phyloP scores from a whole-genome alignment of 2,329 filamentous ascomycete genomes.

The Nothomitra cinnamomea region DNA sequence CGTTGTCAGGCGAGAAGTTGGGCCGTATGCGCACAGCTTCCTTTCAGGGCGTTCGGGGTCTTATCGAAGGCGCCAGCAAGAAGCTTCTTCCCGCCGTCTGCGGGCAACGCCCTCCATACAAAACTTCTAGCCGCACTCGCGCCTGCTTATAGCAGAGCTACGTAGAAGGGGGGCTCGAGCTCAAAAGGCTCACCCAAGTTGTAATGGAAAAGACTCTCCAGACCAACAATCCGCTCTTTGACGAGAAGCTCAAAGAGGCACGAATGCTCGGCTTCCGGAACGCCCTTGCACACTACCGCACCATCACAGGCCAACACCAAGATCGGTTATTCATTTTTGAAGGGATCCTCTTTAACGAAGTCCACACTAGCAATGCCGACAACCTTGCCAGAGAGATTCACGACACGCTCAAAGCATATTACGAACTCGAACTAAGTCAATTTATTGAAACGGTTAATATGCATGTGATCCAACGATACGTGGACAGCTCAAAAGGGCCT shows the following conservation, averaged over 20 bases:
- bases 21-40: background rate
- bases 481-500: background rate
- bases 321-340: too few species aligned
- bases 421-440: slow-evolving; percentile 40
- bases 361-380: slow-evolving; percentile 18
- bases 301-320: too few species aligned
- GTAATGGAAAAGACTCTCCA: background rate
- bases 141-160: too few species aligned
- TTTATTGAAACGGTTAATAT: slow-evolving; percentile 35
- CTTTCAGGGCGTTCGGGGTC: background rate
- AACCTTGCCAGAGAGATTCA: slow-evolving; percentile 35
- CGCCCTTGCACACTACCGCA: slow-evolving; percentile 8
- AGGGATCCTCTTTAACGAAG: background rate
- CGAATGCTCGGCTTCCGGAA: slow-evolving; percentile 8
- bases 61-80: background rate
- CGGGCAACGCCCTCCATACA: background rate
- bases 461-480: background rate
- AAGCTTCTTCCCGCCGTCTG: background rate
- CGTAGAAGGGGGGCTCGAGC: background rate
- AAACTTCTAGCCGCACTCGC: background rate
- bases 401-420: slow-evolving; percentile 43
- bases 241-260: slow-evolving; percentile 8
- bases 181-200: background rate
- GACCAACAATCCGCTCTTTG: slow-evolving; percentile 4
- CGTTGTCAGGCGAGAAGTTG: background rate